These are phyloP conservation scores for Pichia sp. DNA, from an alignment of 1,139 yeast species.

Conservation along the genomic window DNA sequence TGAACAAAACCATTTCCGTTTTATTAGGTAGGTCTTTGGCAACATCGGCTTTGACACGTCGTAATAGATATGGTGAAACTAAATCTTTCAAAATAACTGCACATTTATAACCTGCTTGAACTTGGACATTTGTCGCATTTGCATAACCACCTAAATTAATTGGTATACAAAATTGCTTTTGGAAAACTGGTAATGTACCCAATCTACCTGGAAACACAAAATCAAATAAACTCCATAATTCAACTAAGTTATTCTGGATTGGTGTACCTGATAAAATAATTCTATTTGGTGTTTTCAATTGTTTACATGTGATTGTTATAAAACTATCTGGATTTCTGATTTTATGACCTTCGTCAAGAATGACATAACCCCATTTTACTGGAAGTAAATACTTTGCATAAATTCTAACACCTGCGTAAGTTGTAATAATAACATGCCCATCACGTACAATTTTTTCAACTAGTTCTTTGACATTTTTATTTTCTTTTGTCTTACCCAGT, in stretches of 20 bases:
- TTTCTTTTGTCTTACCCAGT: slow-evolving; percentile 29
- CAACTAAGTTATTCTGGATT: slow-evolving; percentile 93
- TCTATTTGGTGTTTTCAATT: slow-evolving; percentile 72
- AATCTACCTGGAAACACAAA: slow-evolving; percentile 90
- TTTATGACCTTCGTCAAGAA: slow-evolving; percentile 94
- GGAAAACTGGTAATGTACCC: slow-evolving; percentile 93
- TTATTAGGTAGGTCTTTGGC: slow-evolving; percentile 93
- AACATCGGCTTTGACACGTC: slow-evolving; percentile 91
- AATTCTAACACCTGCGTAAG: slow-evolving; percentile 82
- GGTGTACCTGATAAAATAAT: slow-evolving; percentile 94
- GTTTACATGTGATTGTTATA: slow-evolving; percentile 79
- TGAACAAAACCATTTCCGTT: slow-evolving; percentile 88
- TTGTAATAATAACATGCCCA: slow-evolving; percentile 86
- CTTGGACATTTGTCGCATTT: slow-evolving; percentile 92
- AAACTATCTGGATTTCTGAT: slow-evolving; percentile 92
- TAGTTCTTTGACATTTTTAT: slow-evolving; percentile 39
- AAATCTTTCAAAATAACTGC: slow-evolving; percentile 85
- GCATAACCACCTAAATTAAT: slow-evolving; percentile 98
- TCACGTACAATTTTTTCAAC: slow-evolving; percentile 45
- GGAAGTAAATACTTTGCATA: slow-evolving; percentile 68
- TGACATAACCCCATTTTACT: slow-evolving; percentile 80
- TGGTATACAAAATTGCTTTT: slow-evolving; percentile 85
- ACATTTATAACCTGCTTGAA: slow-evolving; percentile 93
- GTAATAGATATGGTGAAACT: slow-evolving; percentile 78
- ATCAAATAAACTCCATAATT: slow-evolving; percentile 94